These are phyloP conservation scores for Lodderomyces jiufengensis DNA, from an alignment of 1,139 yeast species.

Conservation along the genomic window DNA sequence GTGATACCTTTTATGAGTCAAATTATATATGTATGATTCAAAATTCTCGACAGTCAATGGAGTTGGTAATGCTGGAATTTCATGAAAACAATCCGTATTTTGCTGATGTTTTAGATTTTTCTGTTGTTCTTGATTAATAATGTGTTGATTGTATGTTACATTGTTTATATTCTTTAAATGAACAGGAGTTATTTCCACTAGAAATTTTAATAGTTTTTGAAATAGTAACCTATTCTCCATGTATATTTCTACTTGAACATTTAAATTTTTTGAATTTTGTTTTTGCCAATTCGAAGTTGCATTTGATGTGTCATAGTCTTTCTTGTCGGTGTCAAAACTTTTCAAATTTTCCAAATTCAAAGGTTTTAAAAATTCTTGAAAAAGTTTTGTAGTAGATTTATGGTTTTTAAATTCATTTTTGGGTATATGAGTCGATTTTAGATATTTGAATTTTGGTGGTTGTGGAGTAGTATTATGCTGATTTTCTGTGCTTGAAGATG, in stretches of 20 bases:
- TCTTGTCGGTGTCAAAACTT: slow-evolving; percentile 23
- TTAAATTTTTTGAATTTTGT: slow-evolving; percentile 16
- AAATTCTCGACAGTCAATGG: slow-evolving; percentile 29
- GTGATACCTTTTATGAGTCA: slow-evolving; percentile 34
- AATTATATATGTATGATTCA: slow-evolving; percentile 32
- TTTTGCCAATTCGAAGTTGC: slow-evolving; percentile 28
- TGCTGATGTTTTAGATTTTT: slow-evolving; percentile 12
- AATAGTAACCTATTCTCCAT: slow-evolving; percentile 28
- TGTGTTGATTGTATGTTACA: slow-evolving; percentile 5
- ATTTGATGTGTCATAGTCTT: slow-evolving; percentile 19
- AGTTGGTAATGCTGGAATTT: slow-evolving; percentile 34
- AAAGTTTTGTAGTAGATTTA: slow-evolving; percentile 23
- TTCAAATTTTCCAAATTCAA: slow-evolving; percentile 34
- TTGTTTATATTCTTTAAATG: slow-evolving; percentile 18
- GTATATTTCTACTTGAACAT: slow-evolving; percentile 22
- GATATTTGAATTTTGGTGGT: slow-evolving; percentile 3
- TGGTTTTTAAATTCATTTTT: slow-evolving; percentile 13
- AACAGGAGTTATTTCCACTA: slow-evolving; percentile 34
- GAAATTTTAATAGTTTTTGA: slow-evolving; percentile 29
- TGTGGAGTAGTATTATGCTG: no score
- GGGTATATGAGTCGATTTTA: slow-evolving; percentile 9
- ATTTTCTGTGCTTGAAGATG: neutral
- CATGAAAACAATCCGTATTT: slow-evolving; percentile 13
- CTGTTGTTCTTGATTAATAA: slow-evolving; percentile 12
- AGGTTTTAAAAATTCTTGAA: slow-evolving; percentile 36